Conservation (phyloP, 2,329 filamentous ascomycete species). For the Stagonosporopsis cucurbitacearum region DNA sequence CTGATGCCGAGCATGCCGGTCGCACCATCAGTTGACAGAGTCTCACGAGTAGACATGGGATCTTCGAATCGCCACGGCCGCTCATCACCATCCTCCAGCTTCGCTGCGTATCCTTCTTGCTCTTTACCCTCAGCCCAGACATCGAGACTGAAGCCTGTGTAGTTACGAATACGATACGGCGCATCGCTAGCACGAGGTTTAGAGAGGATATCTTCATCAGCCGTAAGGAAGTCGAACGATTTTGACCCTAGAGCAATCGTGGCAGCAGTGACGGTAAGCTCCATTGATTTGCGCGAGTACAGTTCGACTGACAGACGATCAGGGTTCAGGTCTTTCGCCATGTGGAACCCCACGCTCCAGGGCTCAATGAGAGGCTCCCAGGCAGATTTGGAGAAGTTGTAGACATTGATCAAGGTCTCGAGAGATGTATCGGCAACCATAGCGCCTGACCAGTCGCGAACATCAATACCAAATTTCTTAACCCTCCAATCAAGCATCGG, state of each 20-base stretch:
- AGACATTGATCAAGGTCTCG: conserved; percentile 93
- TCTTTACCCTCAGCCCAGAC: conserved; percentile 76
- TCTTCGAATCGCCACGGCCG: conserved; percentile 96
- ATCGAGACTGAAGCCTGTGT: conserved; percentile 89
- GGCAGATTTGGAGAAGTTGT: conserved; percentile 98
- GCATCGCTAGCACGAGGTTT: conserved; percentile 92
- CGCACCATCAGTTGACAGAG: conserved; percentile 80
- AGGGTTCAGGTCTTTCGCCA: conserved; percentile 77
- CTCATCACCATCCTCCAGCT: conserved; percentile 86
- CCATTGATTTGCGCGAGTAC: conserved; percentile 86
- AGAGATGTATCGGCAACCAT: conserved; percentile 89
- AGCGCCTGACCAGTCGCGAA: conserved; percentile 88
- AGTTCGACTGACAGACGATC: conserved; percentile 83
- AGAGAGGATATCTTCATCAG: conserved; percentile 87
- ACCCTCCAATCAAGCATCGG: conserved; percentile 93
- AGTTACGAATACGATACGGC: conserved; percentile 91
- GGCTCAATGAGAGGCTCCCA: conserved; percentile 98
- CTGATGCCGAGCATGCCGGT: conserved; percentile 80
- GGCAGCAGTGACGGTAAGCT: conserved; percentile 90
- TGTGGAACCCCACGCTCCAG: conserved; percentile 91
- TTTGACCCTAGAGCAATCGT: conserved; percentile 94
- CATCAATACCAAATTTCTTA: conserved; percentile 83
- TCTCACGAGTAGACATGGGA: conserved; percentile 95
- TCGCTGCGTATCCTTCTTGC: conserved; percentile 74
- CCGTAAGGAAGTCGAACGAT: conserved; percentile 86